phyloP scores from a whole-genome alignment of 1,139 yeast genomes.

The Yarrowia galli region DNA sequence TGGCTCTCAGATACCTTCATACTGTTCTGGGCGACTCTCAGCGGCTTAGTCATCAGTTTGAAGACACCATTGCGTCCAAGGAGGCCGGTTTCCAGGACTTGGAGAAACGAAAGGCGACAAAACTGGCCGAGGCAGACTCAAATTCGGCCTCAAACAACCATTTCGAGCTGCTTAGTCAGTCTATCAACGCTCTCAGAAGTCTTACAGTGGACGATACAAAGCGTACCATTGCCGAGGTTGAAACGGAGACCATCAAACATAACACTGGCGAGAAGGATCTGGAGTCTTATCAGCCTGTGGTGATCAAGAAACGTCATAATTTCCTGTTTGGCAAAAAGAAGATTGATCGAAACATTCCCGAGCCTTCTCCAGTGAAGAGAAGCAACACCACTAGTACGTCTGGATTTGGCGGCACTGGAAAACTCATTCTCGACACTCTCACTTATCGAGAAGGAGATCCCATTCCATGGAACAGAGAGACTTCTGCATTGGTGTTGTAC shows the following conservation, averaged over 20 bases:
- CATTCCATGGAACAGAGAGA: slow-evolving; percentile 39
- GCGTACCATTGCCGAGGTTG: slow-evolving; percentile 80
- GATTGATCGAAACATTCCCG: slow-evolving; percentile 40
- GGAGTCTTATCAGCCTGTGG: slow-evolving; percentile 49
- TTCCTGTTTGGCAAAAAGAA: slow-evolving; percentile 44
- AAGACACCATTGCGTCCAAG: slow-evolving; percentile 42
- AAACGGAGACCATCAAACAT: slow-evolving; percentile 85
- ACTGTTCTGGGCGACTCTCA: slow-evolving; percentile 58
- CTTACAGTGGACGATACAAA: slow-evolving; percentile 77
- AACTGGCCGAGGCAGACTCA: slow-evolving; percentile 37
- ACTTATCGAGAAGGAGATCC: slow-evolving; percentile 25
- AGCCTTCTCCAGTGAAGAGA: slow-evolving; percentile 8
- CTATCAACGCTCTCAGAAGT: slow-evolving; percentile 63
- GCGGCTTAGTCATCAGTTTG: neutral
- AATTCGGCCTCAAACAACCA: slow-evolving; percentile 39
- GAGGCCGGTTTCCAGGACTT: slow-evolving; percentile 46
- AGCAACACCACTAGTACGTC: slow-evolving; percentile 1
- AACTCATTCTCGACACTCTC: slow-evolving; percentile 15
- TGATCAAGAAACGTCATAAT: slow-evolving; percentile 47
- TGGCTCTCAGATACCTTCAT: slow-evolving; percentile 71
- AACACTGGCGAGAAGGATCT: slow-evolving; percentile 72
- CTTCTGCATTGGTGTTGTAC: slow-evolving; percentile 59
- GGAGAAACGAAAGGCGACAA: slow-evolving; percentile 43
- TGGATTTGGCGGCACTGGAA: slow-evolving; percentile 7
- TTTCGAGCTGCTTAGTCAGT: slow-evolving; percentile 61